Percentiles rank a stretch among this genome's conserved stretches.
Conservation (phyloP, 208 protist genomes). For the Trypanosoma caninum region DNA sequence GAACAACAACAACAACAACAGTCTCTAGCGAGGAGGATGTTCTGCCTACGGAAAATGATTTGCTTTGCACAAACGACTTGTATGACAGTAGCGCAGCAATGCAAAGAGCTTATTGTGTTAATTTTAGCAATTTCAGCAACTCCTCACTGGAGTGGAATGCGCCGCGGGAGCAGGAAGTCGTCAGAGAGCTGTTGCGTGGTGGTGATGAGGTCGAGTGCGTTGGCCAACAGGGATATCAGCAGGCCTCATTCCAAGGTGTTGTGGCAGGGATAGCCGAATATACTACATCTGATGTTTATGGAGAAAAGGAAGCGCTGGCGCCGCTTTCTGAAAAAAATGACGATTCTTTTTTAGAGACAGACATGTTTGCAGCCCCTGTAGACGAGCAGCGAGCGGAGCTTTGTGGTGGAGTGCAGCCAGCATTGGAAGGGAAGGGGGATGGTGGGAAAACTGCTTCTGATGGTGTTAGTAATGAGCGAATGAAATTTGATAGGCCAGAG, state of each 20-base stretch:
- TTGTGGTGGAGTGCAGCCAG: not conserved
- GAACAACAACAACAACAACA: no score
- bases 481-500: conserved; percentile 29
- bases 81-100: not conserved
- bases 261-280: no score
- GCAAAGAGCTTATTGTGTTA: not conserved
- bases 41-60: not conserved
- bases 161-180: not conserved
- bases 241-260: no score
- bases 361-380: not conserved
- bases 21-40: not conserved
- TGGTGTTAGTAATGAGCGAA: conserved; percentile 11
- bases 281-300: no score
- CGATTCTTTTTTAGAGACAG: not conserved
- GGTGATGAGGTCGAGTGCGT: not conserved
- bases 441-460: not conserved
- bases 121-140: no score
- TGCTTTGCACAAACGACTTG: not conserved
- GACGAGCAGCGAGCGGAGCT: not conserved
- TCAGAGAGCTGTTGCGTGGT: not conserved
- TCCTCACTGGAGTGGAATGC: not conserved
- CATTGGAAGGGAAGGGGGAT: not conserved
- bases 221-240: no score
- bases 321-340: not conserved
- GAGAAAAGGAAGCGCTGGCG: no score